Percentiles rank a stretch among this genome's conserved stretches.
phyloP scores from a whole-genome alignment of 139 green algal species.

The Micractinium conductrix region DNA sequence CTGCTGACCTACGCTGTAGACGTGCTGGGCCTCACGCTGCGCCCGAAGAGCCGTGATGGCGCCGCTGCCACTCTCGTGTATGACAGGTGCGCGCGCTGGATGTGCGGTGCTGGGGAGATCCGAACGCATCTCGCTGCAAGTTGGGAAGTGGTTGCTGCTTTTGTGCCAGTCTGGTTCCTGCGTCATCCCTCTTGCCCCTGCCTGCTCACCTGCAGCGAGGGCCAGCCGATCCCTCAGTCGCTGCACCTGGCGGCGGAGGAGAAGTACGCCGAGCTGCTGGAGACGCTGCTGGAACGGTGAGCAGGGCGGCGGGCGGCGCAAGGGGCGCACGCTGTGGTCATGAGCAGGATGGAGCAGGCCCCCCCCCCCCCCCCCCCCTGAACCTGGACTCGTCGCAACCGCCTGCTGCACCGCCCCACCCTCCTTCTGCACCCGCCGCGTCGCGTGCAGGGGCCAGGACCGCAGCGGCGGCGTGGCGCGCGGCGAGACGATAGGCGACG shows the following conservation, averaged over 20 bases:
- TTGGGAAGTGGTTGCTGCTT: too few relatives aligned
- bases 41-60: conserved; percentile 29
- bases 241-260: conserved; percentile 8
- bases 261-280: conserved; percentile 11
- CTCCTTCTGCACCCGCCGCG: too few relatives aligned
- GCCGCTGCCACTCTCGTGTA: conserved; percentile 10
- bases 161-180: too few relatives aligned
- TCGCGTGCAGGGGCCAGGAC: background rate
- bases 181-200: background rate
- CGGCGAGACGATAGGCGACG: conserved; percentile 16
- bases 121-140: too few relatives aligned
- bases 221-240: background rate
- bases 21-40: conserved; percentile 29
- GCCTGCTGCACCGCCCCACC: too few relatives aligned
- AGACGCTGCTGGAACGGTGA: conserved; percentile 24
- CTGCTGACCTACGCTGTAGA: conserved; percentile 26
- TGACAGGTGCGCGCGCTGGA: conserved; percentile 15
- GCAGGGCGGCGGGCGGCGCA: too few relatives aligned
- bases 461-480: background rate
- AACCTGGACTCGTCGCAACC: too few relatives aligned
- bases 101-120: too few relatives aligned
- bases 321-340: too few relatives aligned
- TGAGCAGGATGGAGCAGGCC: too few relatives aligned
- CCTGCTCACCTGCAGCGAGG: background rate
- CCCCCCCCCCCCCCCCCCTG: too few relatives aligned